Percentiles rank a stretch among this genome's conserved stretches.
These are phyloP conservation scores for Cercospora zeina DNA, from an alignment of 2,329 filamentous ascomycete genomes.

Conservation along the genomic window DNA sequence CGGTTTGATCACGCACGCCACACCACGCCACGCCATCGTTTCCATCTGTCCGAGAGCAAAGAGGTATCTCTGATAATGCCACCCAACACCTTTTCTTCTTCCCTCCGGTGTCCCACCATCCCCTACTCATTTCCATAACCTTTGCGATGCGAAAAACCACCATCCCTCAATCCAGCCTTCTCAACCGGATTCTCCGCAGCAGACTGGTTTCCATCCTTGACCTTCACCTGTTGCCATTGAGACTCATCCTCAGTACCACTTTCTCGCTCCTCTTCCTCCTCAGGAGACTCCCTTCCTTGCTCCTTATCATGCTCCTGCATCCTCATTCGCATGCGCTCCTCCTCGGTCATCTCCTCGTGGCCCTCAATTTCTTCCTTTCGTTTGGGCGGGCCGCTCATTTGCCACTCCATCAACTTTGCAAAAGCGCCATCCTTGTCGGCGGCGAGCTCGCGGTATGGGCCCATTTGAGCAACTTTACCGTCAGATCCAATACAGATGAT, in stretches of 20 bases:
- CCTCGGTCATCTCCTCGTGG: conserved; percentile 30
- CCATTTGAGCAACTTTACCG: conserved; percentile 87
- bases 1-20: not conserved
- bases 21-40: not conserved
- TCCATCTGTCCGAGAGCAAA: not conserved
- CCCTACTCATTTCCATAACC: conserved; percentile 16
- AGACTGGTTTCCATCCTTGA: conserved; percentile 37
- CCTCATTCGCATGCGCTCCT: conserved; percentile 53
- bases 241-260: conserved; percentile 42
- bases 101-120: too few relatives aligned
- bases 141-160: conserved; percentile 17
- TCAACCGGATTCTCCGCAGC: conserved; percentile 36
- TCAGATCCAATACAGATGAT: conserved; percentile 89
- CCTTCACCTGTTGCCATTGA: conserved; percentile 37
- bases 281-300: conserved; percentile 30
- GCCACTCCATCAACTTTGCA: conserved; percentile 97
- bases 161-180: conserved; percentile 28
- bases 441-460: conserved; percentile 76
- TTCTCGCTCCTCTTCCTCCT: conserved; percentile 35
- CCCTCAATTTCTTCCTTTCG: conserved; percentile 25
- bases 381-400: conserved; percentile 73
- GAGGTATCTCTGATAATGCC: not conserved
- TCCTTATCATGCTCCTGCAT: conserved; percentile 39
- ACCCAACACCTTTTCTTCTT: not conserved
- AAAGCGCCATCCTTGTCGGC: conserved; percentile 77